These are phyloP conservation scores for Oxyria digyna DNA, from an alignment of 148 eudicot species.

Conservation along the genomic window DNA sequence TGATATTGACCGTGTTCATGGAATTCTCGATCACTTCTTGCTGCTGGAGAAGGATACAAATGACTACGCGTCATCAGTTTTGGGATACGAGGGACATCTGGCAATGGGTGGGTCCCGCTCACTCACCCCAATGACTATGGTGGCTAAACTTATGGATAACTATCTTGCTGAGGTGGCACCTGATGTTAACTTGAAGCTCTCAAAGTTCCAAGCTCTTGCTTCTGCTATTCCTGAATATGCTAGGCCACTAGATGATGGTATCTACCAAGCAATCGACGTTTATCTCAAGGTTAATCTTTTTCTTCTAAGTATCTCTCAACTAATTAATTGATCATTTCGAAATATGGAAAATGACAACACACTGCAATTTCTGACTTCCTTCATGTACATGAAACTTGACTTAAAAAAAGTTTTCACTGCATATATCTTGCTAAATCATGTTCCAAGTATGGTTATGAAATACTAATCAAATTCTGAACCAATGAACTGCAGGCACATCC, in stretches of 20 bases:
- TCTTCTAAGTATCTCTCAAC: no score
- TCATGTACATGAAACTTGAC: neutral
- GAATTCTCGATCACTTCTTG: conserved; percentile 38
- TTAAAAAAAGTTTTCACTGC: neutral
- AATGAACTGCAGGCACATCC: conserved; percentile 30
- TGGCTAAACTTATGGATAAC: conserved; percentile 39
- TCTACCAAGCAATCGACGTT: conserved; percentile 44
- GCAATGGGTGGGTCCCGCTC: conserved; percentile 13
- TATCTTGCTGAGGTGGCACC: conserved; percentile 49
- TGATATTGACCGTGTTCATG: conserved; percentile 37
- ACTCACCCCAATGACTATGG: conserved; percentile 24
- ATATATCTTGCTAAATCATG: neutral
- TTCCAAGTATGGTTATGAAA: neutral
- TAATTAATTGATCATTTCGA: no score
- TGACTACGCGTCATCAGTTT: conserved; percentile 17
- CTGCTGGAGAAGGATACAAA: conserved; percentile 18
- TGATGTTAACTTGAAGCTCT: conserved; percentile 37
- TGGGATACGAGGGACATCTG: conserved; percentile 21
- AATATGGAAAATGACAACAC: no score
- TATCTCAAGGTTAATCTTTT: conserved; percentile 30
- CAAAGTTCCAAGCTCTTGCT: conserved; percentile 35
- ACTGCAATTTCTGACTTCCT: no score
- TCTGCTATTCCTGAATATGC: conserved; percentile 33
- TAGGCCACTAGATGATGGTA: conserved; percentile 36
- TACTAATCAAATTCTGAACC: neutral